Conservation (phyloP, 345 rosid species). For the Salix suchowensis region DNA sequence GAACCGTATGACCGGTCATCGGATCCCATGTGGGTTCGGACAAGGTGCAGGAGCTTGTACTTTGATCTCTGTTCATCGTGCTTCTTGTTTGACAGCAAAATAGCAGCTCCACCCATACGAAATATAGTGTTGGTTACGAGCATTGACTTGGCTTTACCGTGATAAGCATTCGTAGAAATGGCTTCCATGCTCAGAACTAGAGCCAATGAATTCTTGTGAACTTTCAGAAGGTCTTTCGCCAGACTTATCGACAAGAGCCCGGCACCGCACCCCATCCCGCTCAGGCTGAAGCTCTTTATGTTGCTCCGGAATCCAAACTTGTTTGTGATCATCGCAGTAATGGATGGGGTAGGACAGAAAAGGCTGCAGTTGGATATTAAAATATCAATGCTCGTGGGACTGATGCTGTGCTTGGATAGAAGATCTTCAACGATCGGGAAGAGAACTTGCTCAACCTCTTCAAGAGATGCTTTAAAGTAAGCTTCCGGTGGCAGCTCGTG, state of each 20-base stretch:
- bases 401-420: slow-evolving; percentile 40
- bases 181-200: slow-evolving; percentile 59
- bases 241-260: slow-evolving; percentile 49
- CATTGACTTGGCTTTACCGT: slow-evolving; percentile 48
- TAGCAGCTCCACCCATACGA: slow-evolving; percentile 61
- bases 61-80: slow-evolving; percentile 38
- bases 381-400: slow-evolving; percentile 53
- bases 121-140: slow-evolving; percentile 48
- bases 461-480: slow-evolving; percentile 23
- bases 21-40: slow-evolving; percentile 53
- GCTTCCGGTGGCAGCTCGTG: slow-evolving; percentile 39
- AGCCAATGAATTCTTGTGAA: slow-evolving; percentile 46
- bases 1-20: slow-evolving; percentile 41
- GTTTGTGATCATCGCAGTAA: slow-evolving; percentile 44
- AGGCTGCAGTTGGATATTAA: slow-evolving; percentile 67
- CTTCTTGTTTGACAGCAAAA: slow-evolving; percentile 49
- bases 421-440: slow-evolving; percentile 45
- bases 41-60: slow-evolving; percentile 53
- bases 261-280: slow-evolving; percentile 68
- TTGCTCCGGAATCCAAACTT: slow-evolving; percentile 46
- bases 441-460: slow-evolving; percentile 46
- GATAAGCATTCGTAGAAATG: slow-evolving; percentile 38
- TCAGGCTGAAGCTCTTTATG: slow-evolving; percentile 48
- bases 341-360: slow-evolving; percentile 65
- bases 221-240: slow-evolving; percentile 49